These are phyloP conservation scores for Penicillium italicum DNA, from an alignment of 2,329 filamentous ascomycete genomes.

Conservation along the genomic window DNA sequence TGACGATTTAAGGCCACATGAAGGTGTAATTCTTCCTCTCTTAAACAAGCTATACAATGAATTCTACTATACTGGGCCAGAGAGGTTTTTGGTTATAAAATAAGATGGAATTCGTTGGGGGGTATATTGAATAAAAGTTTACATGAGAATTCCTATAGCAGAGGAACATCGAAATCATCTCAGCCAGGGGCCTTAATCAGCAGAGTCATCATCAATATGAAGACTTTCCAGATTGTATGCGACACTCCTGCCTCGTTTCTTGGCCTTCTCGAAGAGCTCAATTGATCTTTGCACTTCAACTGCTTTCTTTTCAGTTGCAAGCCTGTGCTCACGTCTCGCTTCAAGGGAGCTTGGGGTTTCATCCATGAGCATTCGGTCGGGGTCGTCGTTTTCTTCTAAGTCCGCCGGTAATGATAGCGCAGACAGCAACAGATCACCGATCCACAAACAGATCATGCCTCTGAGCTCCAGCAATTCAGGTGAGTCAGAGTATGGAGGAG, in stretches of 20 bases:
- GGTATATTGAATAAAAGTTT: background rate
- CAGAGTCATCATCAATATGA: slow-evolving; percentile 27
- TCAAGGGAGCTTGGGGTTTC: slow-evolving; percentile 28
- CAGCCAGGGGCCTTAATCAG: background rate
- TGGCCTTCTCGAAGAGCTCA: slow-evolving; percentile 36
- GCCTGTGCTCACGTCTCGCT: slow-evolving; percentile 29
- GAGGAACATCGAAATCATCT: background rate
- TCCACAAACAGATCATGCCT: slow-evolving; percentile 71
- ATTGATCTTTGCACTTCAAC: slow-evolving; percentile 32
- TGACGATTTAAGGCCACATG: background rate
- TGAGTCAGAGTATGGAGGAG: slow-evolving; percentile 67
- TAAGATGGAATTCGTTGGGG: background rate
- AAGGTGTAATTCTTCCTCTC: background rate
- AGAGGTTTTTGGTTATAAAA: background rate
- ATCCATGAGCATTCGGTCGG: slow-evolving; percentile 19
- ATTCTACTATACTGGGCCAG: background rate
- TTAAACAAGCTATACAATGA: background rate
- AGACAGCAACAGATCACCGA: slow-evolving; percentile 60
- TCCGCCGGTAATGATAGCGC: slow-evolving; percentile 27
- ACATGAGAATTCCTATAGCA: background rate
- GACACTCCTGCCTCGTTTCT: slow-evolving; percentile 30
- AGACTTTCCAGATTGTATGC: slow-evolving; percentile 29
- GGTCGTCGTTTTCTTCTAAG: slow-evolving; percentile 12
- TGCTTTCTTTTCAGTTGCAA: slow-evolving; percentile 35
- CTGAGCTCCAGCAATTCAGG: slow-evolving; percentile 65